Evolutionary conservation across 2,329 filamentous ascomycete genomes (phyloP), one percentile per base, ranked within the genome.

Genomic region (Colletotrichum sp.): DNA sequence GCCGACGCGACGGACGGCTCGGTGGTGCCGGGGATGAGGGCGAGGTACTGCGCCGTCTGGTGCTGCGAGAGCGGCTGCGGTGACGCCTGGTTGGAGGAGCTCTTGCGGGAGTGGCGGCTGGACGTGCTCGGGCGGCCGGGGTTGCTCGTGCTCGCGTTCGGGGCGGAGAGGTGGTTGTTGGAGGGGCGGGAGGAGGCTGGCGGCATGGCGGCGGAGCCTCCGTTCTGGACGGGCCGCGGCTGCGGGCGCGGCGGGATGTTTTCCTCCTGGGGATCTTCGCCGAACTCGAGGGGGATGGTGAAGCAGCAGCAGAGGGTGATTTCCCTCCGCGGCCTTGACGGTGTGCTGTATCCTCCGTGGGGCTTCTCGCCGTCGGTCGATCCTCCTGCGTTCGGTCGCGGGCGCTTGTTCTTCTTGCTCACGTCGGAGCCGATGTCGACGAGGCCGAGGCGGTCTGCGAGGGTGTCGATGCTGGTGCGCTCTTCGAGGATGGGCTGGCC

Each of bases 391-490:
- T 21, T 63, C 67, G 78, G 78, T 78, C 72, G 75, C 30, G 79
- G 74, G 63, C 80, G 80, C 61, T 79, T 75, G 71, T 85, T 83
- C 38, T 84, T 84, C 66, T 86, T 84, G 32, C 93, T 87, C 26
- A 65, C 70, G 70, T 75, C 68, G 32, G 73, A 75, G 15, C 70
- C 73, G 52, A 96, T 85, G 61, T 95, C 91, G n/a, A 95, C 83
- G 24, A 97, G 87, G 5, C 95, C 95, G 6, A 98, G 87, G 60
- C 94, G 89, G 78, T 95, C 95, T 57, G 96, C 92, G 73, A 99
- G 87, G 0, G 96, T 98, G 83, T 99, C 97, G 72, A 99, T 90
- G 80, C 96, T 98, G 38, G 92, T 93, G 67, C 94, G 89, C 73
- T 91, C 88, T 79, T 93, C 90, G 70, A 93, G 84, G 6, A 93